Evolutionary conservation across 1,284 basidiomycete species (phyloP), one percentile per base, ranked within the genome.

Genomic region (Boletus sp.): DNA sequence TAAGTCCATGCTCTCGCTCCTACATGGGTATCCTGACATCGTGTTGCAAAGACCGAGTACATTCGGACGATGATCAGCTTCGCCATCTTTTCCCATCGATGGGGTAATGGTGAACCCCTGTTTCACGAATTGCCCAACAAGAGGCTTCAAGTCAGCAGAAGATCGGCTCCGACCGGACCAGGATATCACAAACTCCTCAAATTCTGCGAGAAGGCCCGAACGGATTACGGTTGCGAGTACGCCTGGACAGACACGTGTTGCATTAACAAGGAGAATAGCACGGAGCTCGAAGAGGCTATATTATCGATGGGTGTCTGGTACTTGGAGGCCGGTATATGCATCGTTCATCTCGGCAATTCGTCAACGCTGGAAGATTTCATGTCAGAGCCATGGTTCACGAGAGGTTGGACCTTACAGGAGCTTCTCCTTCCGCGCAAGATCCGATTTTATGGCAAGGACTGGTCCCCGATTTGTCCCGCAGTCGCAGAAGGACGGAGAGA

Each of bases 231-330:
- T 3, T 70, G 69, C 18, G 64, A 67, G 45, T 70, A 72, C 16
- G 67, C 60, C 36, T 69, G 69, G 69, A n/a, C 67, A 29, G 68
- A 72, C 35, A 71, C 64, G 2, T 71, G 67, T 45, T 68, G 67
- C 52, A 68, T 71, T 51, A 70, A 68, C 51, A 71, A 66, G 54
- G 69, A 68, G 35, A 70, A 46, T 18, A 65, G 60, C 50, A 20
- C 67, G 0, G 67, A 71, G 8, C 51, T 68, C 37, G 67, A 70
- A 51, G 67, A 68, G n/a, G 65, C 66, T 29, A 59, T 66, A 52
- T 29, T 65, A 16, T 71, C 67, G 13, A 67, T 58, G 55, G 58
- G 53, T 18, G 29, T 49, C 49, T 71, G 67, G 69, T 71, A 67
- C 52, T 58, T 58, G 13, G 60, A 67, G 47, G 67, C 67, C 2